phyloP scores from a whole-genome alignment of 768 basidiomycete genomes.

The Serendipita sp. region DNA sequence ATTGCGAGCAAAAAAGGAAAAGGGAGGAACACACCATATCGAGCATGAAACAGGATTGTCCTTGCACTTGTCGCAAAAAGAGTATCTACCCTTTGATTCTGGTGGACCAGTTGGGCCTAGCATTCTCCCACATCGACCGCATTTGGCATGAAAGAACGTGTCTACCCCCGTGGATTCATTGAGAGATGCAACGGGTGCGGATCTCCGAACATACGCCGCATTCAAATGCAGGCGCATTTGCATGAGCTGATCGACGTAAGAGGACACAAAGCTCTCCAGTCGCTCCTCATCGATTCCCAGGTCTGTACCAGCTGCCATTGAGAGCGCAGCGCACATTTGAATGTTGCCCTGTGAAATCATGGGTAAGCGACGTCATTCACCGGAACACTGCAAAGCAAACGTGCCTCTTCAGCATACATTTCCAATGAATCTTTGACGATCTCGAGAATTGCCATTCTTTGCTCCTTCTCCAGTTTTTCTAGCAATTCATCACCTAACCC shows the following conservation, averaged over 20 bases:
- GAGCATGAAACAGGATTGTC: conserved; percentile 34
- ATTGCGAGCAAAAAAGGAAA: neutral
- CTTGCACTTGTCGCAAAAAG: conserved; percentile 44
- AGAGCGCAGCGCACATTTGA: conserved; percentile 63
- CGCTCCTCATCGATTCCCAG: conserved; percentile 32
- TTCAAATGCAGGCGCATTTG: conserved; percentile 45
- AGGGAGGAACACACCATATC: conserved; percentile 43
- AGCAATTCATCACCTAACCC: neutral
- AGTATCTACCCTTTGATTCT: conserved; percentile 9
- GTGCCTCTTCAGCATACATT: conserved; percentile 1
- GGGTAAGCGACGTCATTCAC: conserved; percentile 15
- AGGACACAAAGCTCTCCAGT: conserved; percentile 40
- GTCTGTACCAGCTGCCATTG: conserved; percentile 44
- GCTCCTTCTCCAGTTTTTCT: neutral
- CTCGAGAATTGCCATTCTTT: neutral
- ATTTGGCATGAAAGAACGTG: neutral
- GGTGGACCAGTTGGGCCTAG: neutral
- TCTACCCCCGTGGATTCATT: conserved; percentile 37
- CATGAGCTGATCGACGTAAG: conserved; percentile 53
- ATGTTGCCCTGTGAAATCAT: conserved; percentile 38
- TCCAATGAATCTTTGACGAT: neutral
- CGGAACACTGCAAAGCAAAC: too few species aligned
- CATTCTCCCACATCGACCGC: conserved; percentile 5
- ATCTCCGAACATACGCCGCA: conserved; percentile 64
- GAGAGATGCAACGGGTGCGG: conserved; percentile 35